Base-by-base conservation (phyloP, 805 yeast genomes). In the Starmerella sirachaensis region DNA sequence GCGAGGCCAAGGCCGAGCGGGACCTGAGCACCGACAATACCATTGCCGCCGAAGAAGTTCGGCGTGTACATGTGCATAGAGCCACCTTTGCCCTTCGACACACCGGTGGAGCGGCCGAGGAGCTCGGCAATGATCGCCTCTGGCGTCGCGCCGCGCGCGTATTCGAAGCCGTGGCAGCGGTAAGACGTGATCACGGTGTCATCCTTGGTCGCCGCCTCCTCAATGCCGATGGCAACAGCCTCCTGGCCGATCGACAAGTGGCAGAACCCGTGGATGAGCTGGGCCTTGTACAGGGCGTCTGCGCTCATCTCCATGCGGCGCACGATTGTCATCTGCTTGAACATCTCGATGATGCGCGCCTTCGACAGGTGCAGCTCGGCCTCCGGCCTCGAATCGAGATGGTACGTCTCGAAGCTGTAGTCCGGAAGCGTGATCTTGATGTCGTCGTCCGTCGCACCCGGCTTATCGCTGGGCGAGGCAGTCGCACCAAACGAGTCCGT, bases 1-100 rank as follows among this genome's bases (percentile, higher is more conserved):
- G 95, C 93, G 51, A 91, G 70, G 55, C 98, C 98, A 39, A 95
- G 84, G 60, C 98, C 98, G 54, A 91, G 72, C 48, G 98, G 94
- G 41, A 91, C 96, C 69, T 91, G 98, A 37, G 97, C 98, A 61
- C 98, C 98, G 39, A 91, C 98, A 62, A 91, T 91, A 70, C 98
- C 98, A 67, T 91, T 91, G 66, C 98, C 98, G 62, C 98, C 98
- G 65, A 79, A 91, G 72, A 91, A 91, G 45, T 93, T 93, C 32
- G 78, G 77, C 33, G 93, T 82, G 62, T 78, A 91, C 86, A 91
- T 82, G 69, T 91, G 98, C 98, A 91, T 91, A 49, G 98, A 91
- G 55, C 98, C 98, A 70, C 98, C 98, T 67, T 91, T 91, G 68
- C 98, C 98, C 66, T 68, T 78, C 29, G 96, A 80, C 45, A 82